Evolutionary conservation across 2,329 filamentous ascomycete species (phyloP).

Genomic region (Stagonosporopsis tanaceti): DNA sequence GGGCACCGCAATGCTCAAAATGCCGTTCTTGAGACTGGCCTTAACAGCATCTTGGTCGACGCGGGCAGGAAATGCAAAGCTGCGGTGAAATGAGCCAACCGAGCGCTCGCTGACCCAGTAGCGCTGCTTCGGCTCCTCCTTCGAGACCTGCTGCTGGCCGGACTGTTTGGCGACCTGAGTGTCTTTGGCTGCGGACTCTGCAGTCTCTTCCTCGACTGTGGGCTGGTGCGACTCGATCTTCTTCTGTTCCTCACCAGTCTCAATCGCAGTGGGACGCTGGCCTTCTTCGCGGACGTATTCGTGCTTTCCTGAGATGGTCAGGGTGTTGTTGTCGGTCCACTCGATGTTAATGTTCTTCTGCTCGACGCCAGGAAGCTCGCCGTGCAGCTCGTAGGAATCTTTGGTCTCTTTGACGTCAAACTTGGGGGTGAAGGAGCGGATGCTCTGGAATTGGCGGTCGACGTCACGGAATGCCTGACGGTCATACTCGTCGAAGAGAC

Average conservation of each 20-base stretch:
- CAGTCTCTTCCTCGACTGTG: slow-evolving; percentile 70
- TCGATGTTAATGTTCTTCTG: slow-evolving; percentile 80
- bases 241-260: slow-evolving; percentile 41
- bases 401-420: slow-evolving; percentile 80
- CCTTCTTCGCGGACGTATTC: slow-evolving; percentile 70
- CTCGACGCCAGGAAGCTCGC: slow-evolving; percentile 78
- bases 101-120: slow-evolving; percentile 74
- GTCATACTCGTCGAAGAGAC: slow-evolving; percentile 58
- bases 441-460: slow-evolving; percentile 31
- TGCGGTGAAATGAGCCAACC: slow-evolving; percentile 66
- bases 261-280: slow-evolving; percentile 59
- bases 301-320: slow-evolving; percentile 73
- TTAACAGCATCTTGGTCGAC: slow-evolving; percentile 69
- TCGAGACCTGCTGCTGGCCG: slow-evolving; percentile 49
- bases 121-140: slow-evolving; percentile 61
- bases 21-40: slow-evolving; percentile 67
- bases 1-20: slow-evolving; percentile 65
- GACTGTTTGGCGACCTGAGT: slow-evolving; percentile 40
- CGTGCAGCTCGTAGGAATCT: slow-evolving; percentile 76
- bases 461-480: slow-evolving; percentile 42
- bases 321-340: slow-evolving; percentile 78
- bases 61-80: slow-evolving; percentile 65
- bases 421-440: slow-evolving; percentile 73
- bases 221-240: slow-evolving; percentile 52
- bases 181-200: slow-evolving; percentile 29